Base-by-base conservation (phyloP, 192 early-diverging fungal genomes). In the Coemansia sp. region DNA sequence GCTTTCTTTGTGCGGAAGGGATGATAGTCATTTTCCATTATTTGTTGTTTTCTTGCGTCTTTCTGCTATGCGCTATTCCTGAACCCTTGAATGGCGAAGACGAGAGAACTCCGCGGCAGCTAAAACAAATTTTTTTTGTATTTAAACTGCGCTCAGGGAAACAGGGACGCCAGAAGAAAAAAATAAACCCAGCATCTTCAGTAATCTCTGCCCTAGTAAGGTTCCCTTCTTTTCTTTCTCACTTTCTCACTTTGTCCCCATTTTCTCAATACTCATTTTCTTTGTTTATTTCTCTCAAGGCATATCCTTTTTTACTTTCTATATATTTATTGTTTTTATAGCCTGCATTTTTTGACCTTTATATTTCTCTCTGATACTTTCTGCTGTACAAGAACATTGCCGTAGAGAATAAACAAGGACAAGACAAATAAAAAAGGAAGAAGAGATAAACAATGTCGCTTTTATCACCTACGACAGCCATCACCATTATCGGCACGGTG, bases 401-500 rank as follows among this genome's bases (percentile, higher is more conserved):
- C n/a, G n/a, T n/a, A n/a, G n/a, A n/a, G n/a, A n/a, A n/a, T n/a
- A 34, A 34, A 34, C 32, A 42, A 16, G 1, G 13, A 50, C 47
- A 48, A 28, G n/a, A 50, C 48, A 50, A 16, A 63, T 29, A 62
- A 32, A 46, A 30, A 64, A 10, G 10, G 61, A 24, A 25, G 25
- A 55, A 16, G 28, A 59, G 23, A 58, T 45, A 29, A 39, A 51
- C n/a, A 2, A 29, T 36, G 32, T 45, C 55, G 3, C 42, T 64
- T 11, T 72, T 65, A n/a, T 67, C 74, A 22, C 66, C 68, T 25
- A 60, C 68, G 19, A 65, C 67, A 6, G 69, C 54, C 6, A 46
- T 78, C 20, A 50, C 69, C 6, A 29, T 60, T 23, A 35, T 67
- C 0, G 52, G 52, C n/a, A 78, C 75, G 6, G 22, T 72, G 48